Conservation (phyloP, 164 flowering plant species). For the Magnolia changhungtana region DNA sequence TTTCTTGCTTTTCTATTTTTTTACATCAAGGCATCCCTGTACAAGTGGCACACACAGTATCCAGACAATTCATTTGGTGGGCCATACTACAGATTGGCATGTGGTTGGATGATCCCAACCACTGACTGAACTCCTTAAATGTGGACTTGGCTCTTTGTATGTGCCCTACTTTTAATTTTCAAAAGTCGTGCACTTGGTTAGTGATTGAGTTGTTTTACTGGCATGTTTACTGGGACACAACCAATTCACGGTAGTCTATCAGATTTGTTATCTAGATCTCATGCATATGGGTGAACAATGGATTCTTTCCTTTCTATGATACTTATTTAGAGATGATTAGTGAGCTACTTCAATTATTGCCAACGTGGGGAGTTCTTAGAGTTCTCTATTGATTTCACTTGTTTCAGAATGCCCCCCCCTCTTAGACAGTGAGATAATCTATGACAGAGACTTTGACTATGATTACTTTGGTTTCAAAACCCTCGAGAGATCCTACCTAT, state of each 20-base stretch:
- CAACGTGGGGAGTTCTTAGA: background rate
- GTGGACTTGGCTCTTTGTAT: too few relatives aligned
- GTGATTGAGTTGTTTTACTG: background rate
- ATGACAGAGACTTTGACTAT: conserved; percentile 96
- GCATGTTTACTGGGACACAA: background rate
- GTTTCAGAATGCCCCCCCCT: conserved; percentile 87
- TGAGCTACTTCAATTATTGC: background rate
- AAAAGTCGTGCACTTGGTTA: background rate
- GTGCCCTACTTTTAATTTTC: too few relatives aligned
- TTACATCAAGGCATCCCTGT: too few relatives aligned
- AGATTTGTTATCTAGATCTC: background rate
- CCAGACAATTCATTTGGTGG: too few relatives aligned
- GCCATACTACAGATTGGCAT: too few relatives aligned
- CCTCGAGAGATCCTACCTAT: conserved; percentile 94
- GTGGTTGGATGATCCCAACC: too few relatives aligned
- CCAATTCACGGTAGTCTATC: background rate
- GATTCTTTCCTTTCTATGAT: background rate
- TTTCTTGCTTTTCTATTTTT: too few relatives aligned
- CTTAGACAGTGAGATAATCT: conserved; percentile 93
- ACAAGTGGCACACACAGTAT: too few relatives aligned
- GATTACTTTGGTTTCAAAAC: conserved; percentile 99
- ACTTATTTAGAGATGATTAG: background rate
- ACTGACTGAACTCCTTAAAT: too few relatives aligned
- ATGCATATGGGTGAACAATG: background rate
- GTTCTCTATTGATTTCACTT: background rate